phyloP scores from a whole-genome alignment of 1,284 basidiomycete species.

The Fomitopsis schrenkii region DNA sequence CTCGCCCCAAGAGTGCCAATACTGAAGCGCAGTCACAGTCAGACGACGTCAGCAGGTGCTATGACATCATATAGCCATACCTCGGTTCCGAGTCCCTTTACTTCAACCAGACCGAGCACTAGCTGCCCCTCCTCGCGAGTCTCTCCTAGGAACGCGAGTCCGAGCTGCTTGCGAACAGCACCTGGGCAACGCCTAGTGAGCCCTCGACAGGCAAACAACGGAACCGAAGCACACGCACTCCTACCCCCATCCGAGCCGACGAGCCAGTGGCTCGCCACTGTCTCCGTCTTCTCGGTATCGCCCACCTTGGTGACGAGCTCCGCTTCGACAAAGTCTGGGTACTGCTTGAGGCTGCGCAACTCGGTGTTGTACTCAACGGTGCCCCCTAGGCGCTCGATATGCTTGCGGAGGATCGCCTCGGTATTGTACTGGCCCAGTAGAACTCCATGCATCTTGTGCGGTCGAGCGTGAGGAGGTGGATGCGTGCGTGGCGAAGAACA shows the following conservation, averaged over 20 bases:
- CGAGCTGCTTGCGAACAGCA: conserved; percentile 23
- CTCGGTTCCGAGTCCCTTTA: conserved; percentile 16
- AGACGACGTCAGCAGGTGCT: background rate
- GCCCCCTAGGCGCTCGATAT: conserved; percentile 19
- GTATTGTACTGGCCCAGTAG: conserved; percentile 23
- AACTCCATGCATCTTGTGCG: conserved; percentile 4
- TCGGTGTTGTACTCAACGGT: conserved; percentile 26
- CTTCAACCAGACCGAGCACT: conserved; percentile 27
- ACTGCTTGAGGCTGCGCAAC: conserved; percentile 22
- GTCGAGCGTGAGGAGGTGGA: conserved; percentile 2
- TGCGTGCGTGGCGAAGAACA: background rate
- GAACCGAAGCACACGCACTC: conserved; percentile 13
- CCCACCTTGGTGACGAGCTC: conserved; percentile 3
- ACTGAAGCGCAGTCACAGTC: background rate
- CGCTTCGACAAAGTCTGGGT: conserved; percentile 15
- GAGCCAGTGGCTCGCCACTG: conserved; percentile 17
- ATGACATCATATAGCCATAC: conserved; percentile 12
- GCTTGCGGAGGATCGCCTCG: conserved; percentile 24
- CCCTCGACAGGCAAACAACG: background rate
- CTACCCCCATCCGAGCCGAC: conserved; percentile 33
- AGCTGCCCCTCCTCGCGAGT: conserved; percentile 18
- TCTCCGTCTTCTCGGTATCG: conserved; percentile 2
- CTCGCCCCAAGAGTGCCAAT: conserved; percentile 21
- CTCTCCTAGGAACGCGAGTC: conserved; percentile 28
- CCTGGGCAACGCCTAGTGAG: conserved; percentile 13